Evolutionary conservation across 176 grass and related monocot genomes (phyloP).

Genomic region (Cenchrus americanus): DNA sequence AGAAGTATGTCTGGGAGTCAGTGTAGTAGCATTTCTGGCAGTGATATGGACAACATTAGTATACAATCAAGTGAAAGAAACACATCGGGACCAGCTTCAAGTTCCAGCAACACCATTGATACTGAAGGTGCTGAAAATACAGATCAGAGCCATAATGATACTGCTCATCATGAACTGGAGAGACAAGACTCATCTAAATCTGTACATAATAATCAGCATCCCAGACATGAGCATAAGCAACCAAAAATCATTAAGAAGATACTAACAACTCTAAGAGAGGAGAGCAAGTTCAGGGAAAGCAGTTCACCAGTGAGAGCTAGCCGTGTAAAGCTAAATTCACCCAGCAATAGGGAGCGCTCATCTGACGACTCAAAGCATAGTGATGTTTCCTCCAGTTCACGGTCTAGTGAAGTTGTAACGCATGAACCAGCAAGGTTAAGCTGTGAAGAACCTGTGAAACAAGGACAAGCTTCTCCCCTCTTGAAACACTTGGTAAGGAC

Average conservation of each 20-base stretch:
- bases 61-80: slow-evolving; percentile 74
- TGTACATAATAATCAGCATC: slow-evolving; percentile 53
- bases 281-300: slow-evolving; percentile 65
- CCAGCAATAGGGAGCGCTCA: slow-evolving; percentile 55
- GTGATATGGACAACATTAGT: slow-evolving; percentile 83
- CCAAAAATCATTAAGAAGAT: slow-evolving; percentile 81
- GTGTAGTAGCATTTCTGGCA: slow-evolving; percentile 79
- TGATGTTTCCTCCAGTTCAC: slow-evolving; percentile 71
- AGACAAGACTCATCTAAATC: slow-evolving; percentile 65
- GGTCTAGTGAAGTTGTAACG: slow-evolving; percentile 57
- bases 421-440: slow-evolving; percentile 57
- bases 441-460: slow-evolving; percentile 64
- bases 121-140: slow-evolving; percentile 49
- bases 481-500: slow-evolving; percentile 76
- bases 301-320: slow-evolving; percentile 76
- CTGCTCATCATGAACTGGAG: slow-evolving; percentile 48
- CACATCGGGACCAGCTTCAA: slow-evolving; percentile 49
- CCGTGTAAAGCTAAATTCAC: slow-evolving; percentile 55
- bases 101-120: slow-evolving; percentile 50
- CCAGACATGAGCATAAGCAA: slow-evolving; percentile 56
- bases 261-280: slow-evolving; percentile 73
- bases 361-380: slow-evolving; percentile 61
- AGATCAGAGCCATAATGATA: slow-evolving; percentile 47
- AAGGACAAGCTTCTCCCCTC: slow-evolving; percentile 50
- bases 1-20: slow-evolving; percentile 88